Percentiles rank a stretch among this genome's conserved stretches.
Conservation (phyloP, 2,329 filamentous ascomycete genomes). For the Aureobasidium subglaciale region DNA sequence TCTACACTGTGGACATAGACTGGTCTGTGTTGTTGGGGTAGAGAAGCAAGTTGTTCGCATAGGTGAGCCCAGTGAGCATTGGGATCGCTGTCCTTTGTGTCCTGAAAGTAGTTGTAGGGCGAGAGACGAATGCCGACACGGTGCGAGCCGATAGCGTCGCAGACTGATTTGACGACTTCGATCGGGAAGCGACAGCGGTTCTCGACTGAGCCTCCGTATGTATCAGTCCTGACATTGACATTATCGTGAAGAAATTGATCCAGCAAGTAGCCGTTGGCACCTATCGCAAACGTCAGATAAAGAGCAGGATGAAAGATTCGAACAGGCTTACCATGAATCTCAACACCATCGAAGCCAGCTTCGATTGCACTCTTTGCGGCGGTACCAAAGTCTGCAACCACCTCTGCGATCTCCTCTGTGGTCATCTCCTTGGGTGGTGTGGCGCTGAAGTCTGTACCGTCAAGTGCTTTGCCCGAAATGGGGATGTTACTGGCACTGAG, state of each 20-base stretch:
- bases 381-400: constrained; percentile 21
- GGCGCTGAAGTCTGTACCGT: constrained; percentile 28
- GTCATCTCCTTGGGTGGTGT: constrained; percentile 31
- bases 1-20: constrained; percentile 57
- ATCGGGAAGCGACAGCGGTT: constrained; percentile 44
- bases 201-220: constrained; percentile 37
- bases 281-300: constrained; percentile 15
- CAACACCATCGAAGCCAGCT: constrained; percentile 52
- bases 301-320: background rate
- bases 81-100: constrained; percentile 55
- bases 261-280: constrained; percentile 46
- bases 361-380: constrained; percentile 26
- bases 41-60: constrained; percentile 32
- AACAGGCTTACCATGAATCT: constrained; percentile 29
- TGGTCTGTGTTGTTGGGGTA: constrained; percentile 42
- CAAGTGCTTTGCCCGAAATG: constrained; percentile 23
- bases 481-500: constrained; percentile 29
- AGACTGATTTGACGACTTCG: constrained; percentile 45
- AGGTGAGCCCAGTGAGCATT: constrained; percentile 55
- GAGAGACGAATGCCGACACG: constrained; percentile 48
- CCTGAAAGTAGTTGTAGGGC: constrained; percentile 53
- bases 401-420: constrained; percentile 29
- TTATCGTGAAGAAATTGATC: constrained; percentile 57
- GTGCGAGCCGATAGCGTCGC: constrained; percentile 42
- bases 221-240: constrained; percentile 45